Evolutionary conservation across 164 flowering plant genomes (phyloP).

Genomic region (Akebia trifoliata): DNA sequence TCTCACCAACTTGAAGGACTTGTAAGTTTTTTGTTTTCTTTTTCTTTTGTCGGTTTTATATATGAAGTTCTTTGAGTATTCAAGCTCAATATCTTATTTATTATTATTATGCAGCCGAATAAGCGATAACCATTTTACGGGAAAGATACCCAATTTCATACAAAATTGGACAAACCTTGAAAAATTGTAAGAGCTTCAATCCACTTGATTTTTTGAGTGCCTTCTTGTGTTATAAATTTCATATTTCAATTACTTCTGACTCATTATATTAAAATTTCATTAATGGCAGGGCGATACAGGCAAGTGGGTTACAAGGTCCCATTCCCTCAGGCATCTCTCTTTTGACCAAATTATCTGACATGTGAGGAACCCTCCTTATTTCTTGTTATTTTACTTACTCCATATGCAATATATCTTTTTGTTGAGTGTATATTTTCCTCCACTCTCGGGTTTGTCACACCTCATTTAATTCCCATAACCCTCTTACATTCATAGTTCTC

Average conservation of each 20-base stretch:
- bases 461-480: too few species aligned
- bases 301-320: constrained; percentile 11
- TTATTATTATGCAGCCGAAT: constrained; percentile 27
- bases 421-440: too few species aligned
- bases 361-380: not conserved
- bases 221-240: not conserved
- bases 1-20: too few species aligned
- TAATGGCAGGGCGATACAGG: constrained; percentile 5
- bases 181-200: constrained; percentile 8
- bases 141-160: constrained; percentile 35
- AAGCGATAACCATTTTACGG: constrained; percentile 38
- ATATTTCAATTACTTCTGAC: not conserved
- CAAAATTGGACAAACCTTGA: constrained; percentile 11
- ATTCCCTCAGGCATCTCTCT: constrained; percentile 1
- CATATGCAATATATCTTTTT: not conserved
- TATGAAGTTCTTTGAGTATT: not conserved
- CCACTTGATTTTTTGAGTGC: not conserved
- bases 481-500: too few species aligned
- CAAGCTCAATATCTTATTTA: not conserved
- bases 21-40: too few species aligned
- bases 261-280: not conserved
- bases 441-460: too few species aligned
- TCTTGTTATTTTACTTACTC: not conserved
- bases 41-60: too few species aligned
- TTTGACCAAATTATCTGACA: constrained; percentile 8